Evolutionary conservation across 306 rosid genomes (phyloP), one percentile per base, ranked within the genome.

Genomic region (Citrullus mucosospermus): DNA sequence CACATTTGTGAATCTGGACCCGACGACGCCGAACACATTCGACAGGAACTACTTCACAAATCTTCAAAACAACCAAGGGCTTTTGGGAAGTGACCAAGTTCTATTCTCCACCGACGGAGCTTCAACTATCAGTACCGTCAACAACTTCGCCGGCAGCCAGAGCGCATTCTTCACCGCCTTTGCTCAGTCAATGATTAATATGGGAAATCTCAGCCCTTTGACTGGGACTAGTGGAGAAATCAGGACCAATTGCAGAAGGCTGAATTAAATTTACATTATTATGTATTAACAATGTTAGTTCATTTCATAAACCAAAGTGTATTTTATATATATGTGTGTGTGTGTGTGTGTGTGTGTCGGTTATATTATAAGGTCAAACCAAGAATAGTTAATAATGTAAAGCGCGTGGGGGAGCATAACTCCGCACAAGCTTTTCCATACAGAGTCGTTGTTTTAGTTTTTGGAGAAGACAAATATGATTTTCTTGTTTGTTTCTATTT

Each of bases 1-100:
- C 61, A 22, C 80, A 0, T 50, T 80, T 43, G 59, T 50, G 17
- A 43, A 85, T 32, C 82, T 85, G 9, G 89, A 88, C 78, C 86
- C 75, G 0, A 20, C 88, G 3, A 82, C 89, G 0, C 86, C 83
- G 0, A 44, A 88, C 54, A 43, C 4, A 18, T 88, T 88, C 30
- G 91, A 88, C 79, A 78, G 66, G 18, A 78, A 82, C 80, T 85
- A 88, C 88, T 88, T 39, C 85, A 78, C 88, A 1, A 84, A 83
- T 51, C 89, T 88, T 48, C 83, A 80, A 44, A 28, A 39, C 78
- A 59, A 77, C 5, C 67, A 78, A 5, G 89, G 91, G 3, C 87
- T 88, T 58, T 82, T 88, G 11, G 76, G 50, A 34, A 78, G 82
- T 6, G 91, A 88, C 58, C 91, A 85, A 66, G 85, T 55, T 56